Evolutionary conservation across 208 protist genomes (phyloP).

Genomic region (Spongospora subterranea): DNA sequence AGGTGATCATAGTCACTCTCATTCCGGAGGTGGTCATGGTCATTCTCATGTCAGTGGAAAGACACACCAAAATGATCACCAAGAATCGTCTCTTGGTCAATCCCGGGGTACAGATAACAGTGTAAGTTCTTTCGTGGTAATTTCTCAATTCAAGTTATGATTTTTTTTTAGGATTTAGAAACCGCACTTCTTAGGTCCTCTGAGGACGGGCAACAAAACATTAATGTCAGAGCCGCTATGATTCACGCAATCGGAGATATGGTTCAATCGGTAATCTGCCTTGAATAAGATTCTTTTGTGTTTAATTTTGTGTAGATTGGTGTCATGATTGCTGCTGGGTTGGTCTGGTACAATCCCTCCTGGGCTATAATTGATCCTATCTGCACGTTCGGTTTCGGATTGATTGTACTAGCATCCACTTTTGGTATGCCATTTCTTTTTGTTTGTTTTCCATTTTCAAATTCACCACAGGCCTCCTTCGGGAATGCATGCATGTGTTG

Average conservation of each 20-base stretch:
- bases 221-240: slow-evolving; percentile 62
- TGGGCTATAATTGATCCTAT: slow-evolving; percentile 66
- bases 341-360: slow-evolving; percentile 59
- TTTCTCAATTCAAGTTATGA: not conserved
- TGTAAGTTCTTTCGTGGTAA: no score
- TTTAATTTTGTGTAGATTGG: not conserved
- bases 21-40: not conserved
- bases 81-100: no score
- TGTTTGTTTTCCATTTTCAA: not conserved
- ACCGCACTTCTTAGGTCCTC: not conserved
- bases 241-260: slow-evolving; percentile 65
- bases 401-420: slow-evolving; percentile 67
- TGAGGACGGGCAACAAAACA: slow-evolving; percentile 58
- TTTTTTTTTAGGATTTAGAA: not conserved
- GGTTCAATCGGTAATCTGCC: slow-evolving; percentile 57
- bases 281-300: not conserved
- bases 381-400: slow-evolving; percentile 66
- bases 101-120: no score
- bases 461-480: slow-evolving; percentile 9
- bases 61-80: not conserved
- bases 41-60: not conserved
- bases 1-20: not conserved
- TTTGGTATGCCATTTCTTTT: slow-evolving; percentile 6
- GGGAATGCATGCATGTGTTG: slow-evolving; percentile 56
- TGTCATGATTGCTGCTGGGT: slow-evolving; percentile 61